phyloP scores from a whole-genome alignment of 176 grass and related monocot species.

The Phoenix roebelenii region DNA sequence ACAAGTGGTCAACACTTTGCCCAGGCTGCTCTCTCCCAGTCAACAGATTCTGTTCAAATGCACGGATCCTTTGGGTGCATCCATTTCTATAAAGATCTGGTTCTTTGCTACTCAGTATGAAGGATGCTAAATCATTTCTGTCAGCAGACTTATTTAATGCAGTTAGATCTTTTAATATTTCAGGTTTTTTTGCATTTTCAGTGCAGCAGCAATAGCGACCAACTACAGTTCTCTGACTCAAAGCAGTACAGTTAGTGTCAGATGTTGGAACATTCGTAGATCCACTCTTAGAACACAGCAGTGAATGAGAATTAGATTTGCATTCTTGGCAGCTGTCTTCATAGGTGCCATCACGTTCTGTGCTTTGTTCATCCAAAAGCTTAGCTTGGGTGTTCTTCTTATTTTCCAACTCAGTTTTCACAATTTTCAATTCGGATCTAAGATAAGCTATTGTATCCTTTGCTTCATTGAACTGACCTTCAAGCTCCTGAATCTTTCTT shows the following conservation, averaged over 20 bases:
- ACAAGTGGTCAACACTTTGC: conserved; percentile 31
- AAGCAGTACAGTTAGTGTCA: conserved; percentile 21
- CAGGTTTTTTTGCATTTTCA: conserved; percentile 11
- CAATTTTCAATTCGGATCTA: conserved; percentile 43
- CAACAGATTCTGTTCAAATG: conserved; percentile 45
- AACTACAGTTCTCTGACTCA: conserved; percentile 3
- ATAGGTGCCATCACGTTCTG: conserved; percentile 6
- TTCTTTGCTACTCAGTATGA: conserved; percentile 53
- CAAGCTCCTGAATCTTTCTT: conserved; percentile 61
- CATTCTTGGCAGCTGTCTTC: conserved; percentile 19
- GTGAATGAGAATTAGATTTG: conserved; percentile 9
- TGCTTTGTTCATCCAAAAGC: conserved; percentile 20
- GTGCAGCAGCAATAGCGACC: conserved; percentile 2
- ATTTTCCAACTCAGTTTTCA: conserved; percentile 41
- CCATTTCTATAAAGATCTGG: conserved; percentile 54
- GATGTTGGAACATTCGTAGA: conserved; percentile 22
- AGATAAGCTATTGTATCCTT: conserved; percentile 37
- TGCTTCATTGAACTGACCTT: conserved; percentile 47
- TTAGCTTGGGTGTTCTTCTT: conserved; percentile 33
- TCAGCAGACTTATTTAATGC: conserved; percentile 10
- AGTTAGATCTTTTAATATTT: conserved; percentile 19
- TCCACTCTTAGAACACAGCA: conserved; percentile 17
- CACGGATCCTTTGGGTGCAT: conserved; percentile 70
- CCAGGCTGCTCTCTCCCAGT: conserved; percentile 20
- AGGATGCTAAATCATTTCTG: conserved; percentile 36